Evolutionary conservation across 2,329 filamentous ascomycete genomes (phyloP).

Genomic region (Verticillium alfalfae): DNA sequence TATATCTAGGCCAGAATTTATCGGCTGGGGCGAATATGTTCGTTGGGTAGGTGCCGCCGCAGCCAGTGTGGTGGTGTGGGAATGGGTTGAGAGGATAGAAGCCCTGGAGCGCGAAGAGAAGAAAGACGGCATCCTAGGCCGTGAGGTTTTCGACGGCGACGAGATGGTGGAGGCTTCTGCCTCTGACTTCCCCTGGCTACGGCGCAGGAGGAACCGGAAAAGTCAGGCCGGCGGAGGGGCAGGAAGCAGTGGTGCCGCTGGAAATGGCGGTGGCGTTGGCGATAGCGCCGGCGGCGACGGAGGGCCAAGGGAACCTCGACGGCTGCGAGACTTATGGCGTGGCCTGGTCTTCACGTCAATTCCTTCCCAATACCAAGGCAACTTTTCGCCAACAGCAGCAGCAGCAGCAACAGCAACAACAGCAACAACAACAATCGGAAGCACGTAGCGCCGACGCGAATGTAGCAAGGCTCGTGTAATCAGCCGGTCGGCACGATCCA

Average conservation of each 20-base stretch:
- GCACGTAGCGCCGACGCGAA: constrained; percentile 3
- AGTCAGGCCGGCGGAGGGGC: constrained; percentile 21
- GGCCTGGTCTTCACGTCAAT: constrained; percentile 36
- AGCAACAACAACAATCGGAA: background rate
- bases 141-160: constrained; percentile 90
- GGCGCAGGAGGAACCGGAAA: constrained; percentile 24
- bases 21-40: constrained; percentile 92
- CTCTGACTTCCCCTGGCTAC: constrained; percentile 43
- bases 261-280: constrained; percentile 9
- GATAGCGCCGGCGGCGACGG: constrained; percentile 10
- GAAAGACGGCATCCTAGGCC: constrained; percentile 84
- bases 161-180: constrained; percentile 72
- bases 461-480: constrained; percentile 17
- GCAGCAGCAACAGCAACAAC: background rate
- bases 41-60: constrained; percentile 94
- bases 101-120: constrained; percentile 87
- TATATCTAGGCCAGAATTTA: constrained; percentile 77
- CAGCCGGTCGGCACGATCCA: constrained; percentile 32
- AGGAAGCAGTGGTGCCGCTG: constrained; percentile 18
- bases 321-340: constrained; percentile 24
- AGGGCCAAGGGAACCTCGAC: constrained; percentile 13
- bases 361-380: constrained; percentile 26
- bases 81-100: constrained; percentile 95
- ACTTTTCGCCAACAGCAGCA: background rate
- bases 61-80: constrained; percentile 95